Base-by-base conservation (phyloP, 352 stramenopile species). In the Pythium rhizo-oryzae region DNA sequence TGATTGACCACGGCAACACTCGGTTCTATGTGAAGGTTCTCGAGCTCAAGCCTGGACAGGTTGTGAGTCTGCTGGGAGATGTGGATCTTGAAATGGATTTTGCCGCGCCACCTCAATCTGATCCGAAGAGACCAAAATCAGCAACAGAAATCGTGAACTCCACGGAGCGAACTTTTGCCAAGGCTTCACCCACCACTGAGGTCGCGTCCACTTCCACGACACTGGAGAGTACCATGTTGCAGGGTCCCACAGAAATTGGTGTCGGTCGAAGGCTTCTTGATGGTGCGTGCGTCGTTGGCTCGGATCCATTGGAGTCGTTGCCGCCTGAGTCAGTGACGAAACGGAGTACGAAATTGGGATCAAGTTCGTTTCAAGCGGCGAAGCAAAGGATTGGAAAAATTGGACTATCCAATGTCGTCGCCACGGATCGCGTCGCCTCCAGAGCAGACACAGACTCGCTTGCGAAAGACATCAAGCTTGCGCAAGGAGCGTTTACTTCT, bases 1-100 rank as follows among this genome's bases (percentile, higher is more conserved):
- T 87, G 15, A 81, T 91, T 62, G 73, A 85, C n/a, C 76, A 90
- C 49, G 81, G 78, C 1, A 70, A 56, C 44, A 49, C 76, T 8
- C 69, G 63, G 12, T 87, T 80, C 55, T 82, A 82, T 39, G 61
- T 91, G 15, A 76, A 75, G 19, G 72, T 90, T 5, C 62, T 79
- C 13, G 79, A 90, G 39, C 71, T 91, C 25, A 86, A 87, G 30
- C 83, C 83, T 11, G 62, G 50, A 11, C 1, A 61, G 0, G 81
- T 80, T 0, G 59, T 91, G 43, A 86, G 79, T 59, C 72, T 91
- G 24, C 81, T 84, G 11, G 81, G 83, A 19, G 81, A 91, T 41
- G 81, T 91, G n/a, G 83, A 91, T 33, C 52, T 91, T 25, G 78
- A 87, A 56, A 76, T 81, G 49, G 74, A 91, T 33, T 89, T 91